These are phyloP conservation scores for Schoenoplectus tabernaemontani DNA, from an alignment of 202 grass and related monocot species.

Conservation along the genomic window DNA sequence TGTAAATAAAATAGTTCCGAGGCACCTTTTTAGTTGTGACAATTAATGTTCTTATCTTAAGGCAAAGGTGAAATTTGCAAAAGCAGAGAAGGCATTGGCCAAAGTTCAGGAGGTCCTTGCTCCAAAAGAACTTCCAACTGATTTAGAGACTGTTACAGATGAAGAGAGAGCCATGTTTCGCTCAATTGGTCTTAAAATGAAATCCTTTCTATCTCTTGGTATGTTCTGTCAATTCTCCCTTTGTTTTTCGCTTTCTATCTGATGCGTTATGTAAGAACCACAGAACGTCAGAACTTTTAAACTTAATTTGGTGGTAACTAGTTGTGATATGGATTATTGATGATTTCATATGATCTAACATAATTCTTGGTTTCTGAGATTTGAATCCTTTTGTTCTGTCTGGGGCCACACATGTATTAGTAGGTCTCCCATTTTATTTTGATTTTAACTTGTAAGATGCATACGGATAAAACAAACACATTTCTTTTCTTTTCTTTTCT, in stretches of 20 bases:
- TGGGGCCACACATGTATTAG: neutral
- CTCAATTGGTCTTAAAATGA: constrained; percentile 86
- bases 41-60: constrained; percentile 17
- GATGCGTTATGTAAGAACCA: neutral
- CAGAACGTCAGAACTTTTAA: neutral
- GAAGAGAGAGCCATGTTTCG: constrained; percentile 76
- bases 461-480: neutral
- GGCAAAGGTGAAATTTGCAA: constrained; percentile 73
- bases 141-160: constrained; percentile 90
- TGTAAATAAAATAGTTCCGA: neutral
- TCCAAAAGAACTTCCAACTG: constrained; percentile 70
- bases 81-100: constrained; percentile 70
- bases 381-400: neutral
- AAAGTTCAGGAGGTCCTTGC: constrained; percentile 72
- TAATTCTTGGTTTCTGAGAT: neutral
- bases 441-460: neutral
- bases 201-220: constrained; percentile 69
- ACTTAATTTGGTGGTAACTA: neutral
- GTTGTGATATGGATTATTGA: neutral
- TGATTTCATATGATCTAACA: neutral
- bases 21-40: neutral
- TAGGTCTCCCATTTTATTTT: neutral
- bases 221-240: constrained; percentile 10
- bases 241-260: constrained; percentile 6
- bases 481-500: too few species aligned